phyloP scores from a whole-genome alignment of 805 yeast genomes.

The Starmerella potacharoeniae region DNA sequence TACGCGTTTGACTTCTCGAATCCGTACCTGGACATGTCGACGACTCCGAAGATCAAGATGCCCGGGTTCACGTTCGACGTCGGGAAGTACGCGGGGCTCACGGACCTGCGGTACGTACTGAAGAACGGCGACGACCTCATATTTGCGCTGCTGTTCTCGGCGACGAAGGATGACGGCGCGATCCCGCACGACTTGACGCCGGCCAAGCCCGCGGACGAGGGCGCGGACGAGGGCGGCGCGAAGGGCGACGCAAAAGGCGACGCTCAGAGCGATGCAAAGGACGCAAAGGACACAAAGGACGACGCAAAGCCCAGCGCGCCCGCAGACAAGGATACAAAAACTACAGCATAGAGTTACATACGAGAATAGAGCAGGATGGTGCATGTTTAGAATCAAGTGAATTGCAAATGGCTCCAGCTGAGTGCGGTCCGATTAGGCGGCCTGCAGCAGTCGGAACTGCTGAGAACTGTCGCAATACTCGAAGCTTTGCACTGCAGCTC shows the following conservation, averaged over 20 bases:
- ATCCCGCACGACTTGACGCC: slow-evolving; percentile 16
- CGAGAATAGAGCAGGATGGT: too few relatives aligned
- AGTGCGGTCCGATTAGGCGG: too few relatives aligned
- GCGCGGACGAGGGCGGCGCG: neutral
- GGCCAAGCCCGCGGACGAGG: neutral
- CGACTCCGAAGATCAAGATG: slow-evolving; percentile 40
- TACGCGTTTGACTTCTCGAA: slow-evolving; percentile 47
- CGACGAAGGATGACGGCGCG: slow-evolving; percentile 21
- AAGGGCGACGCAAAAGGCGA: neutral
- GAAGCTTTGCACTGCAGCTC: too few relatives aligned
- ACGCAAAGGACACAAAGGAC: neutral
- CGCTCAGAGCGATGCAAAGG: neutral
- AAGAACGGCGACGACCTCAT: slow-evolving; percentile 23
- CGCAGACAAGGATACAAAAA: too few relatives aligned
- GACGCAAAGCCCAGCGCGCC: too few relatives aligned
- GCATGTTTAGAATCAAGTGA: too few relatives aligned
- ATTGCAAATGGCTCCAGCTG: too few relatives aligned
- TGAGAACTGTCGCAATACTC: too few relatives aligned
- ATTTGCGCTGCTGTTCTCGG: slow-evolving; percentile 25
- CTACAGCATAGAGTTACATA: too few relatives aligned
- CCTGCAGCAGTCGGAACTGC: too few relatives aligned
- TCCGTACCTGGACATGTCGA: slow-evolving; percentile 40
- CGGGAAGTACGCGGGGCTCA: slow-evolving; percentile 30
- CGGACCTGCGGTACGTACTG: slow-evolving; percentile 31
- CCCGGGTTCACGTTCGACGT: slow-evolving; percentile 38